Percentiles rank a stretch among this genome's conserved stretches.
These are phyloP conservation scores for Lachnellula suecica DNA, from an alignment of 2,329 filamentous ascomycete species.

Conservation along the genomic window DNA sequence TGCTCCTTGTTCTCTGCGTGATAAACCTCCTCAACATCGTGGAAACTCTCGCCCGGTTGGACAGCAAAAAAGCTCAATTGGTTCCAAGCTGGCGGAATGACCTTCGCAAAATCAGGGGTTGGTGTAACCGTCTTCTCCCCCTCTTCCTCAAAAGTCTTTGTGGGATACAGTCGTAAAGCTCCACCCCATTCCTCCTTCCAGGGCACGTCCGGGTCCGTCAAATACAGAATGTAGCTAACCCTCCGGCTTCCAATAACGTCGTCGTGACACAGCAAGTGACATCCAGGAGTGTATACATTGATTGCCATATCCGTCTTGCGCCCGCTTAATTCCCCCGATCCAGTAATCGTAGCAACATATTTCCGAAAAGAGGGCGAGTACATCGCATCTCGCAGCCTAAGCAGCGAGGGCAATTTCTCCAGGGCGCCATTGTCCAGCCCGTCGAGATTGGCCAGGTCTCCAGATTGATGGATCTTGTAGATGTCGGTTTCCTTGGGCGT, in stretches of 20 bases:
- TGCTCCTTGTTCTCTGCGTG: constrained; percentile 59
- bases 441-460: constrained; percentile 94
- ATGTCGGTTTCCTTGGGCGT: constrained; percentile 99
- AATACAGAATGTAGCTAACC: constrained; percentile 95
- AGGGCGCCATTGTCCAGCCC: constrained; percentile 86
- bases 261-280: constrained; percentile 94
- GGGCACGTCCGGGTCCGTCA: constrained; percentile 85
- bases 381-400: constrained; percentile 87
- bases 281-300: constrained; percentile 96
- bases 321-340: constrained; percentile 83
- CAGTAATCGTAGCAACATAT: constrained; percentile 84
- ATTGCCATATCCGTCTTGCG: constrained; percentile 99
- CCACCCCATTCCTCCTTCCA: constrained; percentile 95
- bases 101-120: constrained; percentile 72
- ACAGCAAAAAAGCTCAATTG: constrained; percentile 98
- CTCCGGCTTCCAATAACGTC: constrained; percentile 97
- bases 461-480: constrained; percentile 99
- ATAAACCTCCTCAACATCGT: constrained; percentile 98
- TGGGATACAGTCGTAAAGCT: constrained; percentile 82
- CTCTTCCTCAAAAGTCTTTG: constrained; percentile 61
- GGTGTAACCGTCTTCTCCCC: constrained; percentile 79
- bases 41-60: constrained; percentile 97
- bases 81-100: constrained; percentile 94
- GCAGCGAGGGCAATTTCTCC: constrained; percentile 82
- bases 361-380: constrained; percentile 88